Evolutionary conservation across 2,329 filamentous ascomycete species (phyloP), one percentile per base, ranked within the genome.

Genomic region (Lachnum nothofagi): DNA sequence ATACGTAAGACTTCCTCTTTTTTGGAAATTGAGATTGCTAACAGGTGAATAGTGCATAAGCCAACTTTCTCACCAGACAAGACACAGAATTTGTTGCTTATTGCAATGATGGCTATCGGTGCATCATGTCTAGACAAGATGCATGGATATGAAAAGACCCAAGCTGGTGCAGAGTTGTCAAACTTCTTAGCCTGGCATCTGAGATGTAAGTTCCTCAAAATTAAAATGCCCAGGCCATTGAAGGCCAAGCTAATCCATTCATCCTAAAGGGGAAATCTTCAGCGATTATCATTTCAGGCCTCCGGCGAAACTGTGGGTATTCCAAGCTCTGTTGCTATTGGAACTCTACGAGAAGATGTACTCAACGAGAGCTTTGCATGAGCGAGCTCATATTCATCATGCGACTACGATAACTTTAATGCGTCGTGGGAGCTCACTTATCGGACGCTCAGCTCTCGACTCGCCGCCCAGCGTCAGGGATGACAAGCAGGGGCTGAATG

Each of bases 311-410:
- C 71, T 98, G 6, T 98, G 91, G 91, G 82, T 95, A 0, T 97
- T 97, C 70, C 93, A 97, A 66, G 85, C 91, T 1, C 72, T 97
- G 44, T 74, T 97, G 4, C 76, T 97, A 4, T 76, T 97, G 10
- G 93, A 98, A 66, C 72, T 95, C 0, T 97, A 95, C 62, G 93
- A 98, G 71, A 98, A 98, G 74, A 93, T 95, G 86, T 97, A 91
- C 67, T 93, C 90, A 33, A 95, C 91, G 0, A 80, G 91, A 55
- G 85, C 88, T 50, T 73, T 97, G 25, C 93, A 98, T 67, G 93
- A 98, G 68, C 79, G 93, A 57, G 91, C 91, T 1, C 91, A 97
- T 60, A 95, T 97, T 39, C 91, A 97, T 63, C 93, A 98, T 65
- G 91, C 91, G 12, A 96, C 91, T 0, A 96, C 91, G 0, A 82